Base-by-base conservation (phyloP, 257 asterid genomes). In the Osmanthus fragrans region DNA sequence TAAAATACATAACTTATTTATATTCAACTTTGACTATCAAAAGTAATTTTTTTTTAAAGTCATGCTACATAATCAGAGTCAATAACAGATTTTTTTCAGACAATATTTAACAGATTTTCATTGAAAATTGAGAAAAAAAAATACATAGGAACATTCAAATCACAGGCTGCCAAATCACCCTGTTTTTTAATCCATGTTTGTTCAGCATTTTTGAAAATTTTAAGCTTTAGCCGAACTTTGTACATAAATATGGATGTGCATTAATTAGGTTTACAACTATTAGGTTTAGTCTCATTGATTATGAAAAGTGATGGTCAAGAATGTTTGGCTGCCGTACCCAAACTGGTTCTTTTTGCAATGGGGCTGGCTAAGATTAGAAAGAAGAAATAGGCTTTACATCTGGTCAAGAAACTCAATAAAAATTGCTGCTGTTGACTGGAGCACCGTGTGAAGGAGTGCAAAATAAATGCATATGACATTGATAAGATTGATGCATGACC, bases 261-360 rank as follows among this genome's bases (percentile, higher is more conserved):
- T 63, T 63, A 19, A 63, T 63, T 63, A 63, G 69, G 69, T 23
- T 63, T 27, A 63, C 69, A 63, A 25, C 7, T 63, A 11, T 63
- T 63, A 63, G 68, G 69, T 63, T 63, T 25, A 11, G 69, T 11
- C 25, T 63, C 33, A 25, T 63, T 63, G 18, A 63, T 63, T 25
- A 63, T 63, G 69, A 63, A 63, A 63, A 63, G 69, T 63, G 69
- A 63, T 63, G 69, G 69, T 63, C 69, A 63, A 60, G 69, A 63
- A 63, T 63, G 69, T 63, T 27, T 25, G 34, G 69, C 69, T 63
- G 69, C 69, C 69, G 34, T 63, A 25, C 69, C 69, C 69, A 3
- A 27, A 25, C 34, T 9, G 69, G 5, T 25, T 63, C 69, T 54
- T 7, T 15, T 47, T 4, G 56, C 56, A 47, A 15, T 47, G n/a